Base-by-base conservation (phyloP, 345 rosid genomes). In the Isatis tinctoria region DNA sequence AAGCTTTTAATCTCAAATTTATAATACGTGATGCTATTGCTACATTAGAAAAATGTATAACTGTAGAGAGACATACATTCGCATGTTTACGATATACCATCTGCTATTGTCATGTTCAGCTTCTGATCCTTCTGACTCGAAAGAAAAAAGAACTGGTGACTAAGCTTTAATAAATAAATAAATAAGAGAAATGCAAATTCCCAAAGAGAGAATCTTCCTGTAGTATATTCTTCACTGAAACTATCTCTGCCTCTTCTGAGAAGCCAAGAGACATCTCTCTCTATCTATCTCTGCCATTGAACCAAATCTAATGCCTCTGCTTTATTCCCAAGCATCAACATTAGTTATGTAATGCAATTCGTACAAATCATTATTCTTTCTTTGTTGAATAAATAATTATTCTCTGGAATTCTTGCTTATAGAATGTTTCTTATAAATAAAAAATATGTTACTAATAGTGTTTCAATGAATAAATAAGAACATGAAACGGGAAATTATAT, bases 211-310 rank as follows among this genome's bases (percentile, higher is more conserved):
- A 36, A 82, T 61, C 54, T 28, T 73, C 6, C 44, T 65, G 40
- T 8, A 39, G 76, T 32, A 62, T 70, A 76, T 76, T 45, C 59
- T 63, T 45, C 48, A 20, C 22, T 17, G 26, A 36, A 44, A 11
- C 13, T 54, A 30, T 30, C 52, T 60, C 69, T 53, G 66, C 70
- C 75, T 70, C 71, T 62, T 69, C 65, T 69, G 51, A 62, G 12
- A 44, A 43, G 60, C 65, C 79, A 76, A 69, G 71, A 59, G 82
- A 67, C 76, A 65, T 28, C 39, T 49, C 62, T 47, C 30, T 35
- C 30, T 35, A 10, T 24, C 28, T 28, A 16, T 1, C 35, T 33
- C 22, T 65, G 32, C 58, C 39, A 8, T 39, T 30, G 12, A 57
- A 57, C 63, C 62, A 73, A 54, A 64, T 64, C 65, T 26, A 73